Evolutionary conservation across 768 basidiomycete species (phyloP).

Genomic region (Strobilomyces confusus): DNA sequence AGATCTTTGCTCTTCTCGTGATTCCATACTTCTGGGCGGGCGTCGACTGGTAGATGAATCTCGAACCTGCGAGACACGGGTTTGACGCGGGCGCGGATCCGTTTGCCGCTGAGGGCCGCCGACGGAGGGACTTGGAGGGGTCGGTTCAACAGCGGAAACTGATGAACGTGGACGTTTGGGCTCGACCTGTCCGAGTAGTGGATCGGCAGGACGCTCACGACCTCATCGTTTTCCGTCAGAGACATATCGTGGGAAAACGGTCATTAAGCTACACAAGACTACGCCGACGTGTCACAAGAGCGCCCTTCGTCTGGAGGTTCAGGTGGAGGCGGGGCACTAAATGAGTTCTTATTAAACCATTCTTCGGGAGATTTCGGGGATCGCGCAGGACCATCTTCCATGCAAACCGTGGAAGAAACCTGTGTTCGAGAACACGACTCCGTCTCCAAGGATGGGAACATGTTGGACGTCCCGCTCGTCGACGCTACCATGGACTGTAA

Average conservation of each 20-base stretch:
- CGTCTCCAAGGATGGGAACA: conserved; percentile 8
- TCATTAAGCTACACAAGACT: background rate
- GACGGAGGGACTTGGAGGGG: conserved; percentile 77
- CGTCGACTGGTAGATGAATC: conserved; percentile 79
- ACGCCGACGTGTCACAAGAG: conserved; percentile 3
- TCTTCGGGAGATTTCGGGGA: conserved; percentile 1
- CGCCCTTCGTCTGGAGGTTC: conserved; percentile 7
- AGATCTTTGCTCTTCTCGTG: conserved; percentile 62
- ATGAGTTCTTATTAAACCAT: conserved; percentile 6
- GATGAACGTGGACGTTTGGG: conserved; percentile 71
- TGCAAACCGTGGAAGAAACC: conserved; percentile 1
- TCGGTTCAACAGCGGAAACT: conserved; percentile 73
- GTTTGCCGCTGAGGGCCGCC: conserved; percentile 67
- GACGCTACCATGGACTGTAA: conserved; percentile 10
- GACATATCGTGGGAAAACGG: conserved; percentile 16
- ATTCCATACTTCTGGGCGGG: conserved; percentile 78
- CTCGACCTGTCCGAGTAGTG: conserved; percentile 60
- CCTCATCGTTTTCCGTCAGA: conserved; percentile 44
- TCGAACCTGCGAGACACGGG: conserved; percentile 59
- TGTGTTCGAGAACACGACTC: conserved; percentile 6
- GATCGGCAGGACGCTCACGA: conserved; percentile 67
- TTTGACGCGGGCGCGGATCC: conserved; percentile 71
- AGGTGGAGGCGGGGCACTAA: background rate
- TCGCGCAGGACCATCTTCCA: conserved; percentile 4
- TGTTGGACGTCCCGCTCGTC: conserved; percentile 14